Evolutionary conservation across 345 rosid genomes (phyloP).

Genomic region (Linum lewisii): DNA sequence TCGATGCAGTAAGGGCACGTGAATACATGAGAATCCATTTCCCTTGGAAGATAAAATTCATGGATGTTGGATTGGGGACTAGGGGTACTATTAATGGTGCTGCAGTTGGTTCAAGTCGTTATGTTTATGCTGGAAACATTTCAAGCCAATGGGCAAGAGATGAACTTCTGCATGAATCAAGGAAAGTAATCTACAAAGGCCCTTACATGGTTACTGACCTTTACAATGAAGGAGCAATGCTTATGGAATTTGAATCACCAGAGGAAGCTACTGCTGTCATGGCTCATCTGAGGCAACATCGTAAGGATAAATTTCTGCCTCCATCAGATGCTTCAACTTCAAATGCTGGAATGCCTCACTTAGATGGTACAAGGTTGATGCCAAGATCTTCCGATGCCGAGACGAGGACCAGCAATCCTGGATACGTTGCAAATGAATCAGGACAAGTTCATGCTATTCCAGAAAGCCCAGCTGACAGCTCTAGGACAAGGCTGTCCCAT

Average conservation of each 20-base stretch:
- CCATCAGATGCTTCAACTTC: constrained; percentile 32
- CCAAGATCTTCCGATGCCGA: constrained; percentile 27
- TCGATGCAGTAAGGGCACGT: constrained; percentile 85
- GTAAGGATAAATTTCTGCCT: constrained; percentile 43
- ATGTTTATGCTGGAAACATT: constrained; percentile 73
- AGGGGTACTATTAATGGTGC: constrained; percentile 70
- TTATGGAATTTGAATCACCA: constrained; percentile 88
- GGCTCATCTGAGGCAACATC: constrained; percentile 71
- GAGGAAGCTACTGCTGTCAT: constrained; percentile 83
- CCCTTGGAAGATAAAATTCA: constrained; percentile 78
- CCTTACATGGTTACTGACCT: constrained; percentile 74
- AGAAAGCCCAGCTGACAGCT: constrained; percentile 39
- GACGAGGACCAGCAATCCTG: constrained; percentile 27
- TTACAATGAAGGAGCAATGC: constrained; percentile 63
- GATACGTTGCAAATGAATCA: constrained; percentile 32
- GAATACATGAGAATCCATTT: constrained; percentile 65
- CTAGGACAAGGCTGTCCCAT: constrained; percentile 33
- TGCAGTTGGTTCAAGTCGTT: constrained; percentile 66
- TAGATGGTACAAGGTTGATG: constrained; percentile 49
- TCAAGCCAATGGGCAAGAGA: constrained; percentile 83
- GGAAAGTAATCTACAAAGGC: constrained; percentile 67
- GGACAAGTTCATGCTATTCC: constrained; percentile 33
- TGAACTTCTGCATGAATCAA: constrained; percentile 73
- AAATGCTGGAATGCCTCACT: constrained; percentile 43
- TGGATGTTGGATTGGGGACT: constrained; percentile 82